Evolutionary conservation across 208 protist genomes (phyloP).

Genomic region (Acanthamoeba divionensis): DNA sequence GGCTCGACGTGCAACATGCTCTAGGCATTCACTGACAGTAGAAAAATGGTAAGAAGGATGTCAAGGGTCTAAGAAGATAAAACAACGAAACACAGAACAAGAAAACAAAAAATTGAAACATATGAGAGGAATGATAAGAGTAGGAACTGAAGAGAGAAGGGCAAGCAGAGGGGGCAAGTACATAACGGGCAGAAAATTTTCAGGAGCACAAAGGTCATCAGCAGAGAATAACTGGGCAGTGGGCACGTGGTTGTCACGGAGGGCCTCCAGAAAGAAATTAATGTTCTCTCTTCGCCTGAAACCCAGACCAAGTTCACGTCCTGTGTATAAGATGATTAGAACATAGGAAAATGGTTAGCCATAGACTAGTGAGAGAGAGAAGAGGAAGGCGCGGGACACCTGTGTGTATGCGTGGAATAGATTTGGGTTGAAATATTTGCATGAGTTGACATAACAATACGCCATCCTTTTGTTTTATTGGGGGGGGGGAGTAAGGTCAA

Average conservation of each 20-base stretch:
- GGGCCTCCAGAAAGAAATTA: conserved; percentile 10
- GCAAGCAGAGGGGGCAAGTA: background rate
- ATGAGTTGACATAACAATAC: conserved; percentile 18
- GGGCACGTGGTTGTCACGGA: background rate
- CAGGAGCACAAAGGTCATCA: background rate
- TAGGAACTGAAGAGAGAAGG: too few species aligned
- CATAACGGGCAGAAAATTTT: background rate
- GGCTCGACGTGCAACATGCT: background rate
- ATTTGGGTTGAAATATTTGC: background rate
- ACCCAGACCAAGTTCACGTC: background rate
- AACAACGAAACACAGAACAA: too few species aligned
- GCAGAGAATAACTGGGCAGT: background rate
- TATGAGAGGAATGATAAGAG: too few species aligned
- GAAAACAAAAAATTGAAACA: too few species aligned
- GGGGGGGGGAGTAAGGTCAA: background rate
- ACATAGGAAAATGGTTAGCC: background rate
- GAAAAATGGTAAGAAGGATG: background rate
- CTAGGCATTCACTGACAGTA: background rate
- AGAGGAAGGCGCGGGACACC: background rate
- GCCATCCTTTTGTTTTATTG: background rate
- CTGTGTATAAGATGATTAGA: background rate
- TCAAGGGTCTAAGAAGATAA: background rate
- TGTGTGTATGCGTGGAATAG: conserved; percentile 20
- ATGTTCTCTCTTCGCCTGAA: conserved; percentile 44
- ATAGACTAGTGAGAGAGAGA: background rate